These are phyloP conservation scores for Plantago elongata DNA, from an alignment of 257 asterid genomes.

Conservation along the genomic window DNA sequence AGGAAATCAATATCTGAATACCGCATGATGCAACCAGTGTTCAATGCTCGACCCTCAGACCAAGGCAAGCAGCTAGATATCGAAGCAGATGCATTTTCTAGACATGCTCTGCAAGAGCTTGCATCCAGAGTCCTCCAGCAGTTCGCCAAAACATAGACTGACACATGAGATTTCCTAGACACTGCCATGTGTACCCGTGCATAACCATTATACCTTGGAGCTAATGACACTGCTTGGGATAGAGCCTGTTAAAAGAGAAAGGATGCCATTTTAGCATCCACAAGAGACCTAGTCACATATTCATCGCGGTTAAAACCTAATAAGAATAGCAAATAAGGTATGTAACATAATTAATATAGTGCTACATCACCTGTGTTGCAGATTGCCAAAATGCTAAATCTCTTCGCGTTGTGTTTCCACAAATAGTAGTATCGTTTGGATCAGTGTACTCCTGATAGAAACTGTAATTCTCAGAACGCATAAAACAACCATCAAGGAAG, in stretches of 20 bases:
- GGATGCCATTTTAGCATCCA: too few relatives aligned
- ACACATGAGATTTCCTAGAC: slow-evolving; percentile 22
- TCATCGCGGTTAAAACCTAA: too few relatives aligned
- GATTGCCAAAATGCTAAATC: slow-evolving; percentile 27
- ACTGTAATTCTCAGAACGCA: slow-evolving; percentile 65
- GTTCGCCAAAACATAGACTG: slow-evolving; percentile 51
- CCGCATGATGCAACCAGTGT: slow-evolving; percentile 66
- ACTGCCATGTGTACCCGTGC: slow-evolving; percentile 34
- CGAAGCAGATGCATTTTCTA: slow-evolving; percentile 45
- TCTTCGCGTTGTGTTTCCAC: slow-evolving; percentile 47
- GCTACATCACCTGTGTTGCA: slow-evolving; percentile 5
- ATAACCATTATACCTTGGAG: slow-evolving; percentile 39
- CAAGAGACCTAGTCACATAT: too few relatives aligned
- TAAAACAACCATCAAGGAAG: slow-evolving; percentile 80
- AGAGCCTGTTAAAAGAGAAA: slow-evolving; percentile 22
- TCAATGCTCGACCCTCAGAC: slow-evolving; percentile 59
- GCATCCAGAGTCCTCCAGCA: slow-evolving; percentile 58
- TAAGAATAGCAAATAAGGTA: too few relatives aligned
- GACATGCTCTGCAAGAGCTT: slow-evolving; percentile 45
- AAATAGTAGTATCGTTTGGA: slow-evolving; percentile 36
- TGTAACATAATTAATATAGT: too few relatives aligned
- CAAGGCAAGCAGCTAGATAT: slow-evolving; percentile 51
- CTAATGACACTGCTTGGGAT: slow-evolving; percentile 36
- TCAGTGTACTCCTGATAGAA: slow-evolving; percentile 53
- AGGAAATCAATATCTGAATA: slow-evolving; percentile 61